Conservation (phyloP, 306 rosid species). For the Vigna angularis region DNA sequence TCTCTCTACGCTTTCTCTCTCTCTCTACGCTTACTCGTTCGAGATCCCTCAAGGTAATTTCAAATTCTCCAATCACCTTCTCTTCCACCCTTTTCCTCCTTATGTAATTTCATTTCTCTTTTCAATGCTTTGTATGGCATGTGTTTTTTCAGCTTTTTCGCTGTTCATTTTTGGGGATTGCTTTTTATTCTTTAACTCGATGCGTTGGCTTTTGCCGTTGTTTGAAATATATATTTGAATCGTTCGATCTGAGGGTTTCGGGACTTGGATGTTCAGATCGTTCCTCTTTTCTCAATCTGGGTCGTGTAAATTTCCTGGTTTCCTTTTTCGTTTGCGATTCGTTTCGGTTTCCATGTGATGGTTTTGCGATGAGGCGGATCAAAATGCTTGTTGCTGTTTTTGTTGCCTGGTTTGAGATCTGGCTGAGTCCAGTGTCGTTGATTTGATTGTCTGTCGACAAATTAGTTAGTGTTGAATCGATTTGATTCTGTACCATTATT, state of each 20-base stretch:
- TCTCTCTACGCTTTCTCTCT: neutral
- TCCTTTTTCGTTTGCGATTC: constrained; percentile 14
- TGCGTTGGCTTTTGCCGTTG: neutral
- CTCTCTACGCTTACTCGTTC: constrained; percentile 19
- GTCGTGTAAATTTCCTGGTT: constrained; percentile 2
- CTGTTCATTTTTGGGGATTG: neutral
- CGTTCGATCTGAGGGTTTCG: constrained; percentile 49
- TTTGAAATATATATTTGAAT: neutral
- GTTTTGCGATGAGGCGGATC: neutral
- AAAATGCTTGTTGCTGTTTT: constrained; percentile 26
- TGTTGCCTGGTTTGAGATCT: constrained; percentile 47
- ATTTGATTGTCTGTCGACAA: neutral
- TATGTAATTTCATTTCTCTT: neutral
- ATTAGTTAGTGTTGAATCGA: neutral
- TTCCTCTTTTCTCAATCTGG: neutral
- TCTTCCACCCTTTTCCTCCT: neutral
- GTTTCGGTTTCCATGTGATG: constrained; percentile 34
- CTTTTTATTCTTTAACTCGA: neutral
- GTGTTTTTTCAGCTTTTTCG: neutral
- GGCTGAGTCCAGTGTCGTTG: constrained; percentile 34
- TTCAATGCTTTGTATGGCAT: neutral
- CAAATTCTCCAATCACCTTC: neutral
- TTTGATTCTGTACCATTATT: neutral
- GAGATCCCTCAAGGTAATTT: constrained; percentile 67
- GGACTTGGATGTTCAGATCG: constrained; percentile 52